A percentile compares a stretch with the other conserved stretches of the same genome.
phyloP scores from a whole-genome alignment of 2,329 filamentous ascomycete genomes.

The Colletotrichum somersetense region DNA sequence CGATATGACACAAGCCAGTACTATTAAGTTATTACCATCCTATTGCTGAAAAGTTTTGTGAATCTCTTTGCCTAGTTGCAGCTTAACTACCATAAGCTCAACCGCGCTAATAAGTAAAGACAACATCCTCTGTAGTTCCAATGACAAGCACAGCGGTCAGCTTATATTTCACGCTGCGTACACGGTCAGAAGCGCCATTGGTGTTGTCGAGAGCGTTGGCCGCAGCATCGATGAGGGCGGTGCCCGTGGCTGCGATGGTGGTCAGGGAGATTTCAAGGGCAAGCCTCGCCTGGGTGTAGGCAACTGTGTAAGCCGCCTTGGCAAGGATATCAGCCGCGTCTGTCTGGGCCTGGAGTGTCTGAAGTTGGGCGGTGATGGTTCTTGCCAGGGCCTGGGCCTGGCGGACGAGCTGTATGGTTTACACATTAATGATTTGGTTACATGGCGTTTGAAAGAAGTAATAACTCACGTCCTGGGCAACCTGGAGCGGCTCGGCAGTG shows the following conservation, averaged over 20 bases:
- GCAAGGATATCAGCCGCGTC: neutral
- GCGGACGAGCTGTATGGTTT: neutral
- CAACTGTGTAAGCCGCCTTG: slow-evolving; percentile 1
- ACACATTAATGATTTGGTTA: neutral
- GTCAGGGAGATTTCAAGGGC: neutral
- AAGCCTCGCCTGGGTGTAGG: slow-evolving; percentile 3
- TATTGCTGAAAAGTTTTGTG: neutral
- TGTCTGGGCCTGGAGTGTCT: neutral
- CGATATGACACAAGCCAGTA: neutral
- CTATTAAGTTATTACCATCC: neutral
- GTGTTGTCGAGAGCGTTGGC: neutral
- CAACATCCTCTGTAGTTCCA: slow-evolving; percentile 6
- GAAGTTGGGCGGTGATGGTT: neutral
- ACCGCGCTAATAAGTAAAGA: neutral
- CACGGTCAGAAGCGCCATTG: neutral
- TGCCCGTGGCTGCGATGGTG: neutral
- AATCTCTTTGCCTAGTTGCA: neutral
- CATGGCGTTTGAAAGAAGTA: neutral
- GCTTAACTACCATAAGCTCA: neutral
- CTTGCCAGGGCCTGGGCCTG: slow-evolving; percentile 8
- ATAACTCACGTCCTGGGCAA: neutral
- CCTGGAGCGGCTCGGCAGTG: slow-evolving; percentile 2
- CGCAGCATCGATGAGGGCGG: neutral
- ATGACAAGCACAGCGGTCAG: slow-evolving; percentile 6
- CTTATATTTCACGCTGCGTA: neutral